Percentiles rank a stretch among this genome's conserved stretches.
Evolutionary conservation across 1,284 basidiomycete genomes (phyloP).

Genomic region (Paramarasmius palmivorus): DNA sequence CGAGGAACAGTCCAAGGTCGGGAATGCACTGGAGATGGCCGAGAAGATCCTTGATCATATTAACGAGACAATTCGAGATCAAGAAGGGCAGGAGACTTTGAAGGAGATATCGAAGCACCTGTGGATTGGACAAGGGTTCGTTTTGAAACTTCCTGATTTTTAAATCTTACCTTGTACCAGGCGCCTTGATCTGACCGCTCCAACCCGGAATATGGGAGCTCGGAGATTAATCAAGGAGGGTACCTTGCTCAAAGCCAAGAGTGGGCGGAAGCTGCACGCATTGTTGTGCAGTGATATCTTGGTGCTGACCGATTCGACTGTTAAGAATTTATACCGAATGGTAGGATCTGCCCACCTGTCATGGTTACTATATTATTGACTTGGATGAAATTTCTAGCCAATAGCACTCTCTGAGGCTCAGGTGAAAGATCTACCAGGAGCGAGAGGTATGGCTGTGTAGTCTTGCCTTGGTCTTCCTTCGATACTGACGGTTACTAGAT

Average conservation of each 20-base stretch:
- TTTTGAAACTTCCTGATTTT: constrained; percentile 10
- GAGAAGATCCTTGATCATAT: constrained; percentile 79
- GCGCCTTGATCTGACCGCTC: constrained; percentile 86
- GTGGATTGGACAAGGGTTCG: constrained; percentile 85
- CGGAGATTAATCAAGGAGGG: constrained; percentile 83
- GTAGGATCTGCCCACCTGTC: constrained; percentile 40
- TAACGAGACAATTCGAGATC: constrained; percentile 89
- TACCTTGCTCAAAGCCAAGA: constrained; percentile 77
- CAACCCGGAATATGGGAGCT: constrained; percentile 78
- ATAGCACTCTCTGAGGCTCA: constrained; percentile 69
- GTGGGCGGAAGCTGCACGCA: constrained; percentile 75
- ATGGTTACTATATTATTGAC: neutral
- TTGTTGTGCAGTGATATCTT: constrained; percentile 83
- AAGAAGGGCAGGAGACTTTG: constrained; percentile 77
- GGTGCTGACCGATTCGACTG: constrained; percentile 71
- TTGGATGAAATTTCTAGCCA: constrained; percentile 41
- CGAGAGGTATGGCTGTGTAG: constrained; percentile 39
- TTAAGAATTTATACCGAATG: constrained; percentile 77
- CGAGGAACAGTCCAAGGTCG: constrained; percentile 56
- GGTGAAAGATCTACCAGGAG: constrained; percentile 50
- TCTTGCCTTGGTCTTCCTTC: neutral
- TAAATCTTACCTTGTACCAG: constrained; percentile 34
- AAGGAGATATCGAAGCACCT: constrained; percentile 74
- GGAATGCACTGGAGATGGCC: constrained; percentile 59
- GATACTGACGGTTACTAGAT: constrained; percentile 38